Percentiles rank a stretch among this genome's conserved stretches.
Conservation (phyloP, 2,329 filamentous ascomycete species). For the Scytalidium lignicola region DNA sequence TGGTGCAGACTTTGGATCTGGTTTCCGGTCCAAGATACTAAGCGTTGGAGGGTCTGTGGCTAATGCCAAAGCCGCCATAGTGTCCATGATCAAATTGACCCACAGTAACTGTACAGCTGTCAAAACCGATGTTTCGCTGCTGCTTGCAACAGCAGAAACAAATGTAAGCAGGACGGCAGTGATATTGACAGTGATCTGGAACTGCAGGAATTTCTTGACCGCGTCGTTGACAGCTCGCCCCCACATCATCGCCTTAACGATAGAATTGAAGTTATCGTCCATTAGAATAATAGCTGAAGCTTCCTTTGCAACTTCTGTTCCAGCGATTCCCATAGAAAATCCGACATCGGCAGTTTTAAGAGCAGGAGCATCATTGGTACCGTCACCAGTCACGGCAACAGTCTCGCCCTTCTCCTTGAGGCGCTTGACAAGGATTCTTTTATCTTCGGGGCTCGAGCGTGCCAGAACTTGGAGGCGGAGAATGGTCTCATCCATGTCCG, state of each 20-base stretch:
- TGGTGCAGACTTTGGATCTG: slow-evolving; percentile 66
- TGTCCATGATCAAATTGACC: slow-evolving; percentile 85
- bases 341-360: slow-evolving; percentile 62
- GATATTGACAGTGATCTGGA: slow-evolving; percentile 71
- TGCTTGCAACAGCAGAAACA: slow-evolving; percentile 65
- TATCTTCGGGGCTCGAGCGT: slow-evolving; percentile 65
- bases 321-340: slow-evolving; percentile 63
- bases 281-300: slow-evolving; percentile 57
- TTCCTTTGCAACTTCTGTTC: slow-evolving; percentile 60
- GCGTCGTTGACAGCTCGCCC: slow-evolving; percentile 53
- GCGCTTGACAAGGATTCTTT: slow-evolving; percentile 58
- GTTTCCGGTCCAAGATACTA: slow-evolving; percentile 66
- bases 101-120: slow-evolving; percentile 77
- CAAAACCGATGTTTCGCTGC: slow-evolving; percentile 60
- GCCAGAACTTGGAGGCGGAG: slow-evolving; percentile 64
- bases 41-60: slow-evolving; percentile 69
- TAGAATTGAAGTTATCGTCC: slow-evolving; percentile 59
- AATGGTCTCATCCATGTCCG: slow-evolving; percentile 53
- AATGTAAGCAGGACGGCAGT: slow-evolving; percentile 76
- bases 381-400: slow-evolving; percentile 62
- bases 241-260: slow-evolving; percentile 58
- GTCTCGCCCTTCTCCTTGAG: slow-evolving; percentile 62
- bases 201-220: slow-evolving; percentile 49
- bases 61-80: slow-evolving; percentile 71
- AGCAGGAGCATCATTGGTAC: slow-evolving; percentile 62